Base-by-base conservation (phyloP, 2,329 filamentous ascomycete species). In the Pseudogymnoascus sp. region DNA sequence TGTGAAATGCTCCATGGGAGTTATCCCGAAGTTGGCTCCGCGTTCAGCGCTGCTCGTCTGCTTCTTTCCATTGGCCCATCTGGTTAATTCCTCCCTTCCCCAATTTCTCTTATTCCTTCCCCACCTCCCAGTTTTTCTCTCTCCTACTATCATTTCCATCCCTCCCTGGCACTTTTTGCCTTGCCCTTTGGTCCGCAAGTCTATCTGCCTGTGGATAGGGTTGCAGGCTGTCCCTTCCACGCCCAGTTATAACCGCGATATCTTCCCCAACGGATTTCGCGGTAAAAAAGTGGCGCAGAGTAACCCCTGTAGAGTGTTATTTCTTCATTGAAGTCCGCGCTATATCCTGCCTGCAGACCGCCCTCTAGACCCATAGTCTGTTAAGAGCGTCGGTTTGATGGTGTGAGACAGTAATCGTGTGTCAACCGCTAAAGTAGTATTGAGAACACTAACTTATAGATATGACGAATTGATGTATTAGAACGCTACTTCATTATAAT, bases 211-310 rank as follows among this genome's bases (percentile, higher is more conserved):
- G 16, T 57, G 19, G 28, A 57, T 57, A 57, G 28, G 19, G 28
- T 36, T 57, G 10, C 10, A 57, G 51, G 10, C 51, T 34, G 10
- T 6, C 51, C 51, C 16, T 34, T 21, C 48, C 51, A 79, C 90
- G 90, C 90, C 87, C 89, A 83, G 79, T 85, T 92, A 96, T 96
- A 91, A 89, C 90, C 90, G 87, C 87, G 85, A 88, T 83, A 85
- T 87, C 85, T 82, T 79, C 73, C 71, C 68, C 65, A 77, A 88
- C 91, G 90, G 88, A 86, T 89, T 83, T 85, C 85, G 86, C 91
- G 92, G 88, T 96, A 96, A 87, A 96, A 90, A 86, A 86, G 84
- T 93, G 85, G 92, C 92, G 90, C 83, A 96, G 82, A 96, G 78
- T 72, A 83, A 95, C 78, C 73, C 75, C 71, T 57, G 51, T 57